These are phyloP conservation scores for Coemansia sp. DNA, from an alignment of 192 early-diverging fungal genomes.

Conservation along the genomic window DNA sequence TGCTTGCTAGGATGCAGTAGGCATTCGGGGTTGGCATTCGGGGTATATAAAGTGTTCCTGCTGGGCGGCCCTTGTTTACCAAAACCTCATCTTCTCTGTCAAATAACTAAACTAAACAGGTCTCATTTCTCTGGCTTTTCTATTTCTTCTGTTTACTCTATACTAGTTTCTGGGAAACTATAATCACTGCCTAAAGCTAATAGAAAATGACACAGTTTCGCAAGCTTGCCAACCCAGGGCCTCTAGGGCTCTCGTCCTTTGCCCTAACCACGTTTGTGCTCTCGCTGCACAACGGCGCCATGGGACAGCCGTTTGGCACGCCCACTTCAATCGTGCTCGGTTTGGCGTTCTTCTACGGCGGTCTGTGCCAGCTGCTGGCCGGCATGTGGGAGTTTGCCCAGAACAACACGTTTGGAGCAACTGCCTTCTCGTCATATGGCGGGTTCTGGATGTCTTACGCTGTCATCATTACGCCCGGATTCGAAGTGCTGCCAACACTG, in stretches of 20 bases:
- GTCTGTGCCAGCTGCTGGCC: constrained; percentile 70
- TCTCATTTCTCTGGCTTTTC: not conserved
- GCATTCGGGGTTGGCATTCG: too few relatives aligned
- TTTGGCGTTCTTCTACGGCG: constrained; percentile 74
- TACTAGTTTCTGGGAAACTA: not conserved
- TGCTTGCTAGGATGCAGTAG: too few relatives aligned
- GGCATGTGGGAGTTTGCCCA: constrained; percentile 83
- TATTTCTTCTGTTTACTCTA: not conserved
- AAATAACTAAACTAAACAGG: too few relatives aligned
- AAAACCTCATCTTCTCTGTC: too few relatives aligned
- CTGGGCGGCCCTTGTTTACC: too few relatives aligned
- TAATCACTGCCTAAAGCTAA: not conserved
- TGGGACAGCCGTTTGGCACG: constrained; percentile 55
- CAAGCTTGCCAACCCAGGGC: constrained; percentile 55
- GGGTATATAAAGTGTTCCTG: too few relatives aligned
- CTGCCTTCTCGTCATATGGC: constrained; percentile 70
- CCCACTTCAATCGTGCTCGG: constrained; percentile 63
- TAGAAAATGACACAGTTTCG: constrained; percentile 39
- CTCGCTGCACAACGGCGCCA: constrained; percentile 70
- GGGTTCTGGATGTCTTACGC: constrained; percentile 70
- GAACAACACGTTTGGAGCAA: constrained; percentile 82
- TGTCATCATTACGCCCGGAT: constrained; percentile 60
- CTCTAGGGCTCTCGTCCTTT: constrained; percentile 57
- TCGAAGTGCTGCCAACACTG: constrained; percentile 51
- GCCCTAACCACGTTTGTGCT: constrained; percentile 64